Percentiles rank a stretch among this genome's conserved stretches.
Conservation (phyloP, 1,284 basidiomycete species). For the Puccinia horiana region DNA sequence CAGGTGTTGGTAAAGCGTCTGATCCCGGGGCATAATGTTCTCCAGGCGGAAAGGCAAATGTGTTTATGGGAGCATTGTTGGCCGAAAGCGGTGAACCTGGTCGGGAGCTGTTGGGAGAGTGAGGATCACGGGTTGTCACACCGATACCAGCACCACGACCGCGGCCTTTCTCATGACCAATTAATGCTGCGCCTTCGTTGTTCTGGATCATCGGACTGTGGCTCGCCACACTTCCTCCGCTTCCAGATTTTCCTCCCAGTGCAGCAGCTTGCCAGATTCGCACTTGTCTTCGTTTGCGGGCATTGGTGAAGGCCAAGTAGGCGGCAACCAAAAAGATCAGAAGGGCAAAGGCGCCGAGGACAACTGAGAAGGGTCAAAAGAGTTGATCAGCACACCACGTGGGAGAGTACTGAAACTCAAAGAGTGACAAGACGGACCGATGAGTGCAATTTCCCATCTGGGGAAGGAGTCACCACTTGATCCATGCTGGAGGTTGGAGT, state of each 20-base stretch:
- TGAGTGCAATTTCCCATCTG: constrained; percentile 42
- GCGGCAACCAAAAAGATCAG: constrained; percentile 31
- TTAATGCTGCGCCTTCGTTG: constrained; percentile 19
- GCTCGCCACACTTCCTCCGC: constrained; percentile 28
- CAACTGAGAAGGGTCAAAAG: neutral
- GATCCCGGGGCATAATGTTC: neutral
- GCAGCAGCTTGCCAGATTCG: constrained; percentile 35
- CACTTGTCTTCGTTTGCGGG: constrained; percentile 17
- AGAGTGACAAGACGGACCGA: constrained; percentile 17
- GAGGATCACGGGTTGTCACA: neutral
- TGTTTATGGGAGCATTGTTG: neutral
- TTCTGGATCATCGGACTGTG: constrained; percentile 45
- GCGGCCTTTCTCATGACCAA: constrained; percentile 11
- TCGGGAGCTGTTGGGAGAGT: constrained; percentile 24
- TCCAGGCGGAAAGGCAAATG: neutral
- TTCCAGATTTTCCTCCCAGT: neutral
- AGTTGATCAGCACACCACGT: neutral
- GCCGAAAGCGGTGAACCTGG: constrained; percentile 39
- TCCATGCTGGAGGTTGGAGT: constrained; percentile 11
- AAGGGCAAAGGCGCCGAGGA: constrained; percentile 34
- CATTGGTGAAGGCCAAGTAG: constrained; percentile 27
- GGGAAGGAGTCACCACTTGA: constrained; percentile 24
- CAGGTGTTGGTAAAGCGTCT: constrained; percentile 34
- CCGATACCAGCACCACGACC: neutral
- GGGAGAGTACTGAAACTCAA: neutral